phyloP scores from a whole-genome alignment of 768 basidiomycete species.

The Xerocomus brunneocitrinus region DNA sequence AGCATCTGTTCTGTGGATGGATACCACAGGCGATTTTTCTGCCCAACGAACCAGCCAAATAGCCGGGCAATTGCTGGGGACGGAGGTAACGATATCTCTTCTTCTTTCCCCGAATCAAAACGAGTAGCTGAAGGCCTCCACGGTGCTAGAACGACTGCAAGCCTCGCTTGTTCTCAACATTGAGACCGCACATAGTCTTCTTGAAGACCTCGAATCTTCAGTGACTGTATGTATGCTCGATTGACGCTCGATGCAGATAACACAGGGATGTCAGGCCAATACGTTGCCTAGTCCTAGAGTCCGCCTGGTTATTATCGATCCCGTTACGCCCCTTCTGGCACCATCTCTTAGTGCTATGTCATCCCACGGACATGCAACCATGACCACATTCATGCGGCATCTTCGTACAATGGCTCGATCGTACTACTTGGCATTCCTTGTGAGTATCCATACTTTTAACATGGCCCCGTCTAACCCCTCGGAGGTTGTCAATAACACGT shows the following conservation, averaged over 20 bases:
- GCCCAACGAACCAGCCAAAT: conserved; percentile 42
- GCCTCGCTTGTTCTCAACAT: conserved; percentile 57
- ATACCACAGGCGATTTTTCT: conserved; percentile 66
- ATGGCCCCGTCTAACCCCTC: background rate
- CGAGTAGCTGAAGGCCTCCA: conserved; percentile 23
- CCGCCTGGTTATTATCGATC: conserved; percentile 59
- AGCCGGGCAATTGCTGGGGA: conserved; percentile 26
- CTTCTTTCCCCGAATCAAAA: background rate
- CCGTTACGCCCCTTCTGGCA: conserved; percentile 58
- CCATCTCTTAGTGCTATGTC: conserved; percentile 61
- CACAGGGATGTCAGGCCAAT: conserved; percentile 9
- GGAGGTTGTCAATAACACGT: conserved; percentile 62
- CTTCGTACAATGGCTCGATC: conserved; percentile 47
- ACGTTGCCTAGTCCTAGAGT: conserved; percentile 15
- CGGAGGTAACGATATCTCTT: conserved; percentile 21
- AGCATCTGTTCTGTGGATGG: conserved; percentile 61
- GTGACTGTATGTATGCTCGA: conserved; percentile 23
- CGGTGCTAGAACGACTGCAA: conserved; percentile 52
- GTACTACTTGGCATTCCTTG: conserved; percentile 48
- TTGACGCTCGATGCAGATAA: background rate
- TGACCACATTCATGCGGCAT: conserved; percentile 67
- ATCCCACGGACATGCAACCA: conserved; percentile 70
- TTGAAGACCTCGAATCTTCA: conserved; percentile 40
- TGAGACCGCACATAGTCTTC: conserved; percentile 46
- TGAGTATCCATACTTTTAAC: conserved; percentile 30